Evolutionary conservation across 106 monocot species (phyloP).

Genomic region (Alisma plantagoaquatica): DNA sequence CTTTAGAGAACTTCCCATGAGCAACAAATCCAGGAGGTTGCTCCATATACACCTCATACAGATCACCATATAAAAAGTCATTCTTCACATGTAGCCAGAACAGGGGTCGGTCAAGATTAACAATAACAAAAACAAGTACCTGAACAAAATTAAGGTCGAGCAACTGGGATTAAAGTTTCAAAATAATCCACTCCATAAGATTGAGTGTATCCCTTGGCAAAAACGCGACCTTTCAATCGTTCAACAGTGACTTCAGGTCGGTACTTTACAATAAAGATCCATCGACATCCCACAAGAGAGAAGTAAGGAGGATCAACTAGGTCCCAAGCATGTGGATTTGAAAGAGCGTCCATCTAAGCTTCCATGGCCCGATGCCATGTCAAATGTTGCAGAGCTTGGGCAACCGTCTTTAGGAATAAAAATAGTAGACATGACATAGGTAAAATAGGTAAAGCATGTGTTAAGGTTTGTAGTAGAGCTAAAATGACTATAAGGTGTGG

Average conservation of each 20-base stretch:
- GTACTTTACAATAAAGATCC: neutral
- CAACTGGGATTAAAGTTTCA: neutral
- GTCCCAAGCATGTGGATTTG: neutral
- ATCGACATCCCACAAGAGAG: too few relatives aligned
- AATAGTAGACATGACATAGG: neutral
- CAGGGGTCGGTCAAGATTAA: neutral
- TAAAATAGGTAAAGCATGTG: too few relatives aligned
- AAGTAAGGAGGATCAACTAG: too few relatives aligned
- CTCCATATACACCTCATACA: neutral
- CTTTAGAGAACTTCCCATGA: neutral
- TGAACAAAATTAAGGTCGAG: neutral
- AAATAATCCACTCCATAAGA: neutral
- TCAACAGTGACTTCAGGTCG: neutral
- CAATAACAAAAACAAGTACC: neutral
- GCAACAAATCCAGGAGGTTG: neutral
- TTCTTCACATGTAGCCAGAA: neutral
- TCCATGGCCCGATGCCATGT: neutral
- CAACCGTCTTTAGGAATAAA: neutral
- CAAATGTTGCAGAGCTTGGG: neutral
- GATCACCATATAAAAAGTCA: neutral
- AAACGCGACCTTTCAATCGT: neutral
- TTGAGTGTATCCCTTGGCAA: neutral
- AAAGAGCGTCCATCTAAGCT: neutral
- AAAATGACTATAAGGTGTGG: too few relatives aligned
- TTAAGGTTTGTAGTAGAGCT: too few relatives aligned